Conservation (phyloP, 345 rosid genomes). For the Bretschneidera sinensis region DNA sequence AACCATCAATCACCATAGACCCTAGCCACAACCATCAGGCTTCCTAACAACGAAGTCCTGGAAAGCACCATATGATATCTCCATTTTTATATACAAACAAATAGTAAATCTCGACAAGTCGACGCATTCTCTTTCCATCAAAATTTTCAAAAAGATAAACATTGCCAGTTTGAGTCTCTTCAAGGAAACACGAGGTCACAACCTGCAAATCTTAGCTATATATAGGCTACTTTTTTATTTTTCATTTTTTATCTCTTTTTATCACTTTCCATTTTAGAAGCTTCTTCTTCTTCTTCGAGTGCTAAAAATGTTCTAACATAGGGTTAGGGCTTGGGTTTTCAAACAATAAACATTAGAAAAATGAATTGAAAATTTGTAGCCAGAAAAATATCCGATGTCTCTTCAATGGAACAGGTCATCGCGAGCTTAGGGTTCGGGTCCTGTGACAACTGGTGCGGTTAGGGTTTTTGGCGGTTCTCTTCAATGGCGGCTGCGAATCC, state of each 20-base stretch:
- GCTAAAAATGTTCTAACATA: background rate
- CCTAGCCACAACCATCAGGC: too few species aligned
- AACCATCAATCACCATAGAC: too few species aligned
- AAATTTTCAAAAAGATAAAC: background rate
- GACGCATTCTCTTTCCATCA: conserved; percentile 7
- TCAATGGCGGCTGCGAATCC: conserved; percentile 53
- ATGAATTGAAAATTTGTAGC: background rate
- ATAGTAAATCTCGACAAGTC: conserved; percentile 5
- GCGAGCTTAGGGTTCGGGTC: conserved; percentile 8
- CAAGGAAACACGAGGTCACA: conserved; percentile 30
- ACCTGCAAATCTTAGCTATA: conserved; percentile 35
- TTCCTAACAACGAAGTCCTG: too few species aligned
- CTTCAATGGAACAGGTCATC: conserved; percentile 30
- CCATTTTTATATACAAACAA: background rate
- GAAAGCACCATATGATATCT: background rate
- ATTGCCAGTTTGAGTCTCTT: conserved; percentile 27
- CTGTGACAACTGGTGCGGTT: conserved; percentile 9
- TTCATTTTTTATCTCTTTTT: background rate
- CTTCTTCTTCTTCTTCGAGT: conserved; percentile 19
- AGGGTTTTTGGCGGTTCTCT: background rate
- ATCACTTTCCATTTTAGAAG: conserved; percentile 14
- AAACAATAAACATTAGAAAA: background rate
- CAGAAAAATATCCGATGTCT: conserved; percentile 5
- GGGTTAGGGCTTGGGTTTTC: conserved; percentile 27
- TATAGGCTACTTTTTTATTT: conserved; percentile 16